Conservation (phyloP, 306 rosid genomes). For the Corylus avellana region DNA sequence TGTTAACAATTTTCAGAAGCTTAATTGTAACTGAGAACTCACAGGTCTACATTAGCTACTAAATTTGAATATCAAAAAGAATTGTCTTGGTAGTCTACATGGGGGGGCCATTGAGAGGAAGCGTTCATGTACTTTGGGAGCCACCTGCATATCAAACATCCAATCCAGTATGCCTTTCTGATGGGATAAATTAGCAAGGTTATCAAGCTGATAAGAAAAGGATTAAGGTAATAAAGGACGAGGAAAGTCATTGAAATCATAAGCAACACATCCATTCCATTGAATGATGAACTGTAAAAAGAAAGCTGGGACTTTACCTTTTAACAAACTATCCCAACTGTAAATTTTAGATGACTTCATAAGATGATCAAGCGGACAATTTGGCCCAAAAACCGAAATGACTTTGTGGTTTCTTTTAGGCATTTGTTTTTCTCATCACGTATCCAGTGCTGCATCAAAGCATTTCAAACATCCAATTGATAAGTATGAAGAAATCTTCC, state of each 20-base stretch:
- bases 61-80: no score
- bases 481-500: slow-evolving; percentile 10
- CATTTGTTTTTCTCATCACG: slow-evolving; percentile 80
- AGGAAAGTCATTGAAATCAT: not conserved
- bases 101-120: no score
- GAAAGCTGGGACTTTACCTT: not conserved
- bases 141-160: no score
- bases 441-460: slow-evolving; percentile 71
- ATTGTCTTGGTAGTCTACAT: no score
- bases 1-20: no score
- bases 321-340: not conserved
- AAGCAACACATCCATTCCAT: not conserved
- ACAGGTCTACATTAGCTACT: no score
- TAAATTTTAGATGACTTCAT: slow-evolving; percentile 24
- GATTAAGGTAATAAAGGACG: not conserved
- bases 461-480: slow-evolving; percentile 7
- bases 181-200: not conserved
- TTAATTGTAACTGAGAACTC: no score
- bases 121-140: no score
- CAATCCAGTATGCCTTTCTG: no score
- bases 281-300: not conserved
- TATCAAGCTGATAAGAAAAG: not conserved
- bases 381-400: slow-evolving; percentile 71
- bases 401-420: slow-evolving; percentile 76
- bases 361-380: slow-evolving; percentile 76